A percentile compares a stretch with the other conserved stretches of the same genome.
These are phyloP conservation scores for Paraleonurus japonicus DNA, from an alignment of 257 asterid genomes.

Conservation along the genomic window DNA sequence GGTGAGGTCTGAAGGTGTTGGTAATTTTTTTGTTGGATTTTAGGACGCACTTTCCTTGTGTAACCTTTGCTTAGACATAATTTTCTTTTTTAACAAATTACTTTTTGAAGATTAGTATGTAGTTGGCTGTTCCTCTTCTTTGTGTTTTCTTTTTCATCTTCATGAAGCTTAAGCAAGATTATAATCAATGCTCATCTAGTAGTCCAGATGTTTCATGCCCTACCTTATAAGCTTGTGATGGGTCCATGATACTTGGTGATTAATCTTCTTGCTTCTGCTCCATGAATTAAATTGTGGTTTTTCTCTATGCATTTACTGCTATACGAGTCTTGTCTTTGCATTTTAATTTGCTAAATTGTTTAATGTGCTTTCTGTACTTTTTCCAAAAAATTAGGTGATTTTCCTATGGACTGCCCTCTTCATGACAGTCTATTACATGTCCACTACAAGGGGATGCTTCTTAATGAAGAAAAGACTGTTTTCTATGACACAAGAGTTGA, in stretches of 20 bases:
- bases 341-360: conserved; percentile 20
- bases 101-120: not conserved
- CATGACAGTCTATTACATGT: conserved; percentile 86
- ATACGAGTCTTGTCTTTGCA: conserved; percentile 7
- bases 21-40: not conserved
- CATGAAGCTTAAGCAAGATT: not conserved
- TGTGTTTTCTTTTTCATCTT: not conserved
- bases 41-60: not conserved
- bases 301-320: conserved; percentile 2
- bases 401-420: conserved; percentile 99
- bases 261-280: not conserved
- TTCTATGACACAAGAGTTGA: conserved; percentile 80
- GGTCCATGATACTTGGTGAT: not conserved
- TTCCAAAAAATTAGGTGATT: conserved; percentile 69
- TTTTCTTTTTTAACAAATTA: not conserved
- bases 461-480: conserved; percentile 67
- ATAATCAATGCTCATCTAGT: not conserved
- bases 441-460: conserved; percentile 92
- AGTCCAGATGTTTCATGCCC: not conserved
- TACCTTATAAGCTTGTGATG: not conserved
- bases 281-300: not conserved
- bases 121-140: conserved; percentile 7
- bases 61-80: not conserved
- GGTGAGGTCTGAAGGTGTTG: not conserved
- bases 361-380: conserved; percentile 21